These are phyloP conservation scores for Trichoderma afroharzianum DNA, from an alignment of 2,329 filamentous ascomycete species.

Conservation along the genomic window DNA sequence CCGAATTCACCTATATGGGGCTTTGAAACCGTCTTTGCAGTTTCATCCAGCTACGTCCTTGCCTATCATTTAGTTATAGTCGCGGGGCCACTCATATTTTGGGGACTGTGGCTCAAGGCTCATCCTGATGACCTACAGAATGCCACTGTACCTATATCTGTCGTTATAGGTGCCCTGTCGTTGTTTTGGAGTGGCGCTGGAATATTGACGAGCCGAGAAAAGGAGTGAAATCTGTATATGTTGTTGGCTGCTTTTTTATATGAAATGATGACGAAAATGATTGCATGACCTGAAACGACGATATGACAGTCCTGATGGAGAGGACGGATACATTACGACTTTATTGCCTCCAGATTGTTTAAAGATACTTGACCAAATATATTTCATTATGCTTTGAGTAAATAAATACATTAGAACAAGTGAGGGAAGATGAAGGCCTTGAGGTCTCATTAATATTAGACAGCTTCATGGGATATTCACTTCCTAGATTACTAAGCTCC, in stretches of 20 bases:
- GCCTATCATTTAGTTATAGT: not conserved
- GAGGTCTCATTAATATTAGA: too few species aligned
- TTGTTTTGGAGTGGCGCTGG: not conserved
- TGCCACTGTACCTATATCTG: not conserved
- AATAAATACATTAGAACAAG: too few species aligned
- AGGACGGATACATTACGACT: too few species aligned
- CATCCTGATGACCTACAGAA: not conserved
- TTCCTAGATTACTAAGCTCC: not conserved
- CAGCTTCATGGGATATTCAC: too few species aligned
- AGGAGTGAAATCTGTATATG: not conserved
- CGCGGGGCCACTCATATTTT: not conserved
- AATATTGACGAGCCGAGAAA: not conserved
- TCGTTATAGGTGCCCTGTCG: not conserved
- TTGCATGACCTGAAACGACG: not conserved
- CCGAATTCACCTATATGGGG: not conserved
- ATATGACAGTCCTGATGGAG: not conserved
- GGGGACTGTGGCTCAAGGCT: not conserved
- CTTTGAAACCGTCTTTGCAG: not conserved
- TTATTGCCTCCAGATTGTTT: too few species aligned
- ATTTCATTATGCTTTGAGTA: too few species aligned
- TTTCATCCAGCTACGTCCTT: not conserved
- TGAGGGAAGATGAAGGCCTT: too few species aligned
- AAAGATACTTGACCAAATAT: too few species aligned
- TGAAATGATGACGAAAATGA: not conserved
- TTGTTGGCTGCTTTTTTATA: not conserved